Percentiles rank a stretch among this genome's conserved stretches.
phyloP scores from a whole-genome alignment of 345 rosid genomes.

The Euphorbia peplus region DNA sequence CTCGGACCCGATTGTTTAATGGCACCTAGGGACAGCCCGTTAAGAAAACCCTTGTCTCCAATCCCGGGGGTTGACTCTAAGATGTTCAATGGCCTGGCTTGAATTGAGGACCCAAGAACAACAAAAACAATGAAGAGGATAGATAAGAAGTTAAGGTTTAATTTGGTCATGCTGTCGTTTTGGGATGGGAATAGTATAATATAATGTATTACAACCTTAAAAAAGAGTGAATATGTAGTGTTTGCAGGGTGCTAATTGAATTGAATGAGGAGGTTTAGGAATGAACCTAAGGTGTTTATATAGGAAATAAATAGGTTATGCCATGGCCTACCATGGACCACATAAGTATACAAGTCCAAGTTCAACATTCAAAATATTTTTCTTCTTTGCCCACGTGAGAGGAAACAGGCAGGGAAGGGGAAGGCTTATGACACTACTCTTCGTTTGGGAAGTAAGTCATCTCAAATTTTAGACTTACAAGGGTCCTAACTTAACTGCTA shows the following conservation, averaged over 20 bases:
- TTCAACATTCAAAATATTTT: too few relatives aligned
- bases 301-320: too few relatives aligned
- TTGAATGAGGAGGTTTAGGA: too few relatives aligned
- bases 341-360: too few relatives aligned
- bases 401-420: background rate
- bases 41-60: background rate
- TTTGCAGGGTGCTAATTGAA: too few relatives aligned
- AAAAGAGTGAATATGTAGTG: too few relatives aligned
- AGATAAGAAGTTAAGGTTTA: background rate
- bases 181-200: background rate
- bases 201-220: too few relatives aligned
- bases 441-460: background rate
- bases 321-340: too few relatives aligned
- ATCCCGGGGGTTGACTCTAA: background rate
- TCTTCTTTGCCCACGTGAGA: background rate
- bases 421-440: too few relatives aligned
- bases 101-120: background rate
- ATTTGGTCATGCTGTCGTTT: background rate
- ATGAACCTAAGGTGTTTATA: background rate
- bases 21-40: constrained; percentile 11
- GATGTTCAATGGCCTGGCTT: constrained; percentile 5
- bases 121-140: constrained; percentile 6
- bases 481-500: too few relatives aligned
- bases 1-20: constrained; percentile 24
- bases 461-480: too few relatives aligned